Percentiles rank a stretch among this genome's conserved stretches.
Evolutionary conservation across 805 yeast species (phyloP).

Genomic region (Saccharomyces paradoxus): DNA sequence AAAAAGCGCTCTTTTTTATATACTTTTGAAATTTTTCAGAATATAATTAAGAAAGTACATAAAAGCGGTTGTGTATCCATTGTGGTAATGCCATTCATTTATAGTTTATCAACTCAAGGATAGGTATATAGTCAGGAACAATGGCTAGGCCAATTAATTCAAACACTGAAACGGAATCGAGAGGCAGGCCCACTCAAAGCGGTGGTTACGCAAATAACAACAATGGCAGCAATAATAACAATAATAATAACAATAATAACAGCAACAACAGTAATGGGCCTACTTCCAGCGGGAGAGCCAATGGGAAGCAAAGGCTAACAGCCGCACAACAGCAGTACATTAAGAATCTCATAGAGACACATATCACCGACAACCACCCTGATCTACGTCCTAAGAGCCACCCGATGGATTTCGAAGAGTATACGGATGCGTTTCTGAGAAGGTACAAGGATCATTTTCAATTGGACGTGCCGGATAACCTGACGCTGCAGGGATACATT

Average conservation of each 20-base stretch:
- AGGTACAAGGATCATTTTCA: conserved; percentile 57
- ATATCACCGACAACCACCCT: conserved; percentile 70
- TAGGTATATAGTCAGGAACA: conserved; percentile 3
- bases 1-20: not conserved
- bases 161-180: conserved; percentile 27
- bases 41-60: no score
- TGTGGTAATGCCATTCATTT: not conserved
- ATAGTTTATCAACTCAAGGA: not conserved
- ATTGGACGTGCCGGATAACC: conserved; percentile 49
- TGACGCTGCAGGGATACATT: conserved; percentile 61
- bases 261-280: conserved; percentile 9
- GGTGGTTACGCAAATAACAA: conserved; percentile 1
- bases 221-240: not conserved
- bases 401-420: conserved; percentile 61
- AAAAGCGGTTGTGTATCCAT: not conserved
- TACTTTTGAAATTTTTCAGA: not conserved
- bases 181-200: conserved; percentile 7
- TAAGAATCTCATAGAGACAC: conserved; percentile 56
- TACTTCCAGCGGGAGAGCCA: conserved; percentile 47
- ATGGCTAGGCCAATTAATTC: conserved; percentile 22
- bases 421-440: conserved; percentile 57
- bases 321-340: conserved; percentile 57
- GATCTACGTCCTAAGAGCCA: conserved; percentile 42
- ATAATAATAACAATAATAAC: not conserved
- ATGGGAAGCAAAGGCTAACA: conserved; percentile 38